Base-by-base conservation (phyloP, 2,329 filamentous ascomycete genomes). In the Neophaeococcomyces mojaviensis region DNA sequence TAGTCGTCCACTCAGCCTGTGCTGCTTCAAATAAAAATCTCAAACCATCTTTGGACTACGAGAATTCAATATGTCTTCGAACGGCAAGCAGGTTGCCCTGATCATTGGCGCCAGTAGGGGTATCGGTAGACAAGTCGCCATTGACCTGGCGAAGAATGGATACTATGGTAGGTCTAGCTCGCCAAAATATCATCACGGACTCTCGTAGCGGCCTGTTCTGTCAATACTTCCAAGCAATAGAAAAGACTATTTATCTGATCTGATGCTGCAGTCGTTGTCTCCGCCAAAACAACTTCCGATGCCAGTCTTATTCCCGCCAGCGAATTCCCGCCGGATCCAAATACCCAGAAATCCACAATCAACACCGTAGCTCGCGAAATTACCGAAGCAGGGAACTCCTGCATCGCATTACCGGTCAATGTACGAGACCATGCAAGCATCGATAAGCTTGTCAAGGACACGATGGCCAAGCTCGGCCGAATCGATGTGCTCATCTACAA, bases 401-500 rank as follows among this genome's bases (percentile, higher is more conserved):
- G 84, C 0, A 74, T 74, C 1, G 78, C 86, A 4, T 68, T 90
- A 16, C 66, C 76, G 5, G 83, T 87, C 6, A 86, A 94, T 59
- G 82, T 83, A 0, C 76, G 86, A 43, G 71, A 79, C 55, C 70
- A 71, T n/a, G 66, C 70, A 6, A 81, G 78, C 61, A 71, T 89
- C 22, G 64, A 81, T 41, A 56, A 61, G 6, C 71, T 90, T 33
- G 67, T 89, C 2, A 61, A 74, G 18, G 62, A 72, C 46, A 81
- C 81, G 0, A 65, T 84, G 4, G 53, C 78, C 57, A 69, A 63
- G 3, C 82, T 84, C 56, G 73, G 74, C 35, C 76, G 75, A 18
- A 68, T 94, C 3, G 86, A 92, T 60, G 82, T 84, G 0, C 66
- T 94, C 2, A 64, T 92, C 39, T 94, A 94, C 70, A 94, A 92